Conservation (phyloP, 139 green algal species). For the Nannochloris sp. region DNA sequence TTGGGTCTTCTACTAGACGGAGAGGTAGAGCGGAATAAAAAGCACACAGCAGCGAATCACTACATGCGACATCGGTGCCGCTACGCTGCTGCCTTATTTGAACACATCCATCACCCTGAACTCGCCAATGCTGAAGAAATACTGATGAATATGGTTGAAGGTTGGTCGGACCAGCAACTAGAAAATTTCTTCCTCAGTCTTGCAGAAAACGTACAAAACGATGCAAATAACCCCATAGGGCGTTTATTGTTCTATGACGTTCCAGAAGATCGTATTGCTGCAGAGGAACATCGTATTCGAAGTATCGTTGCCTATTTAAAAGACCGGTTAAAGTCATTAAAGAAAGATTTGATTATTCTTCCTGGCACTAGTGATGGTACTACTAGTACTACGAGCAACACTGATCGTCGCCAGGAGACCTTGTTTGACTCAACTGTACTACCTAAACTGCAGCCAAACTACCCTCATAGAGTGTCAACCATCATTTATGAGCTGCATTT, state of each 20-base stretch:
- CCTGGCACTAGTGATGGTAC: too few relatives aligned
- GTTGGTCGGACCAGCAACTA: background rate
- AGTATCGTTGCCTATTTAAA: background rate
- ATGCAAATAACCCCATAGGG: background rate
- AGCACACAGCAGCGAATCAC: background rate
- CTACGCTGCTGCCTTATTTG: slow-evolving; percentile 3
- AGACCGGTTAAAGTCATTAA: background rate
- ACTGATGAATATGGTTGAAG: background rate
- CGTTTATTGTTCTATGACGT: slow-evolving; percentile 6
- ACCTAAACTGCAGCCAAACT: background rate
- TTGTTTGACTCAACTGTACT: background rate
- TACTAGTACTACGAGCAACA: too few relatives aligned
- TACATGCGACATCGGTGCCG: background rate
- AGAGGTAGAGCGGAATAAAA: background rate
- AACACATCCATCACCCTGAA: slow-evolving; percentile 3
- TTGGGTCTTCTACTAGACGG: background rate
- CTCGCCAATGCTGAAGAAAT: background rate
- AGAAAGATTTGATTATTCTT: background rate
- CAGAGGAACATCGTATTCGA: background rate
- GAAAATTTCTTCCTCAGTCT: slow-evolving; percentile 1
- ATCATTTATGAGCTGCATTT: background rate
- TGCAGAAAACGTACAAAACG: background rate
- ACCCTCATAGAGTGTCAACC: background rate
- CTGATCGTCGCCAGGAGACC: too few relatives aligned
- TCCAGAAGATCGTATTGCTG: background rate